Evolutionary conservation across 371 early-diverging fungal genomes (phyloP).

Genomic region (Basidiobolus meristosporus): DNA sequence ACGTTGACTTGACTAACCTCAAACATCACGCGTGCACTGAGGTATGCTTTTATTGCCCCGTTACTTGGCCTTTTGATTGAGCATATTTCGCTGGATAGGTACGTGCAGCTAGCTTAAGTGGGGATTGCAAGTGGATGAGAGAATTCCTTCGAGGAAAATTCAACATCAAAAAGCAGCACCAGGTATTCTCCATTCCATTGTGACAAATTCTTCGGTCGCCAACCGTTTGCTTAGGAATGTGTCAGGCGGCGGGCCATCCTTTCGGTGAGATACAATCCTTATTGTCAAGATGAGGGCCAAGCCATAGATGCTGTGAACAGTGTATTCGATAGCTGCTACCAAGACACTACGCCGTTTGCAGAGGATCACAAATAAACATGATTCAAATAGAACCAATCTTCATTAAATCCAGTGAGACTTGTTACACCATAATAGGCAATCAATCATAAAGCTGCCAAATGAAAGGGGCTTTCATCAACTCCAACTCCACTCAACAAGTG

Average conservation of each 20-base stretch:
- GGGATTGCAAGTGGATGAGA: conserved; percentile 77
- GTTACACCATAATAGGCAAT: no score
- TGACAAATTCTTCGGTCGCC: not conserved
- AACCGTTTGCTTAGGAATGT: conserved; percentile 24
- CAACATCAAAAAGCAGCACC: conserved; percentile 75
- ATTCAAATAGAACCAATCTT: no score
- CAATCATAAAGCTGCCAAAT: no score
- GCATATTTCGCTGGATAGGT: conserved; percentile 20
- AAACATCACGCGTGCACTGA: conserved; percentile 87
- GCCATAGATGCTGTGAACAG: conserved; percentile 76
- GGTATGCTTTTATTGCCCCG: conserved; percentile 11
- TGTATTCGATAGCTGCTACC: conserved; percentile 81
- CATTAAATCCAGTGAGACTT: no score
- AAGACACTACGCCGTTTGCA: conserved; percentile 84
- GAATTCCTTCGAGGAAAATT: conserved; percentile 65
- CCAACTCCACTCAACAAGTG: no score
- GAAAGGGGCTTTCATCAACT: no score
- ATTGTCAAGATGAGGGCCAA: conserved; percentile 44
- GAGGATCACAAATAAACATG: conserved; percentile 16
- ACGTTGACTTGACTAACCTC: conserved; percentile 65
- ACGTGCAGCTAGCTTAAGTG: conserved; percentile 77
- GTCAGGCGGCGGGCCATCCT: conserved; percentile 76
- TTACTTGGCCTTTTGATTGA: not conserved
- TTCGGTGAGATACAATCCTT: conserved; percentile 52
- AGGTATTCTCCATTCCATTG: conserved; percentile 13